A percentile compares a stretch with the other conserved stretches of the same genome.
These are phyloP conservation scores for Rhexocercosporidium sp. DNA, from an alignment of 2,329 filamentous ascomycete genomes.

Conservation along the genomic window DNA sequence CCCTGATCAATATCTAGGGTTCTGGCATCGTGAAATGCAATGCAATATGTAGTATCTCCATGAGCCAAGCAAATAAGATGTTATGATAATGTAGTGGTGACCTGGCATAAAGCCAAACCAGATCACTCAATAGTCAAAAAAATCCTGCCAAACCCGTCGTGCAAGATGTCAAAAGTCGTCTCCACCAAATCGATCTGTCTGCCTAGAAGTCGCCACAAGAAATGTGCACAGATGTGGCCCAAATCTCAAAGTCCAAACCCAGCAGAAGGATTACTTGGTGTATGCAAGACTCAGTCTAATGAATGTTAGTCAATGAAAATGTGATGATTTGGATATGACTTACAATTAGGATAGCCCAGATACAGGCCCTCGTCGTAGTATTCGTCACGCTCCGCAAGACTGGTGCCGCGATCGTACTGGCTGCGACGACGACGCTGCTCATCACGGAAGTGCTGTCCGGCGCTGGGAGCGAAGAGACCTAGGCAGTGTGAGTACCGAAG, in stretches of 20 bases:
- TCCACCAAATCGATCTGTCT: background rate
- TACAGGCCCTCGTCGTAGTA: constrained; percentile 29
- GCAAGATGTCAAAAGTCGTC: constrained; percentile 1
- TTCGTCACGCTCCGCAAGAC: constrained; percentile 58
- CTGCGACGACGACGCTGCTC: constrained; percentile 75
- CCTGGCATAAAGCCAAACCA: constrained; percentile 11
- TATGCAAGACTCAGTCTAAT: constrained; percentile 3
- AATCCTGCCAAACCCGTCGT: constrained; percentile 10
- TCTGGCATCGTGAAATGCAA: constrained; percentile 2
- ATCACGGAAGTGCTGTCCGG: constrained; percentile 73
- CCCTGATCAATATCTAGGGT: background rate
- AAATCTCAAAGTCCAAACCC: constrained; percentile 4
- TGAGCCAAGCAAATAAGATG: constrained; percentile 14
- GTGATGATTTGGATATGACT: background rate
- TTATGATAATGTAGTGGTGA: constrained; percentile 3
- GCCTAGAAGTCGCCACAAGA: constrained; percentile 3
- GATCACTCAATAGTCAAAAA: constrained; percentile 12
- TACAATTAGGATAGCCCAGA: constrained; percentile 29
- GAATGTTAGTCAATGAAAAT: background rate
- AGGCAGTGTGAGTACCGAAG: constrained; percentile 18
- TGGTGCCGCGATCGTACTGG: constrained; percentile 82
- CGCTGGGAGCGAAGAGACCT: constrained; percentile 83
- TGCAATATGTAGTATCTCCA: constrained; percentile 1
- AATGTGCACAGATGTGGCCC: background rate
- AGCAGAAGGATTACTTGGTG: background rate